A percentile compares a stretch with the other conserved stretches of the same genome.
These are phyloP conservation scores for Phialemonium atrogriseum DNA, from an alignment of 2,329 filamentous ascomycete genomes.

Conservation along the genomic window DNA sequence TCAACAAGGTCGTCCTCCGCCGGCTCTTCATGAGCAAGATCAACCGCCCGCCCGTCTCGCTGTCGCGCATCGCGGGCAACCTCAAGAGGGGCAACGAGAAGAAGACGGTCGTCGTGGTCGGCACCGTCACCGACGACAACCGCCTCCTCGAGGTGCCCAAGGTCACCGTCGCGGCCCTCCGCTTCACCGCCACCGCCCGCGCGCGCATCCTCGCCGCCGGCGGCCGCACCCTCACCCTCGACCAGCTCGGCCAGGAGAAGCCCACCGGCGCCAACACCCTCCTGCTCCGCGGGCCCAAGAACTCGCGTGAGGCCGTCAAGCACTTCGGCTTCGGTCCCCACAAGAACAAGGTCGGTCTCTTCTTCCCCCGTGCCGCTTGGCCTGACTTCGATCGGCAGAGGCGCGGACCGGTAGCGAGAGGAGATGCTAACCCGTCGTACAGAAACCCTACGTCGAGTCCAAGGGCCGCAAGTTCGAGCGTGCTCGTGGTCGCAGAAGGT, in stretches of 20 bases:
- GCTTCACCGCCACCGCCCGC: conserved; percentile 93
- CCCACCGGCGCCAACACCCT: conserved; percentile 96
- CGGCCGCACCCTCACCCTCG: conserved; percentile 90
- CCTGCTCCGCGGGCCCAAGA: conserved; percentile 96
- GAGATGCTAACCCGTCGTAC: conserved; percentile 26
- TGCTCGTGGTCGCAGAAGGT: conserved; percentile 97
- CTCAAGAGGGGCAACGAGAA: conserved; percentile 55
- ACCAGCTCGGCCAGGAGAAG: conserved; percentile 91
- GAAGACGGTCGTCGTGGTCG: conserved; percentile 90
- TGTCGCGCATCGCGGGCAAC: conserved; percentile 79
- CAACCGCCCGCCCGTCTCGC: conserved; percentile 91
- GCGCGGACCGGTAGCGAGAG: no score
- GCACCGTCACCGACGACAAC: conserved; percentile 97
- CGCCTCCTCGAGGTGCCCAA: conserved; percentile 85
- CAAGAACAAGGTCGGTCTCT: conserved; percentile 77
- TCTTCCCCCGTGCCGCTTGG: not conserved
- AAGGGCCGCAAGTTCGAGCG: conserved; percentile 99
- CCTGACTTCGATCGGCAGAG: not conserved
- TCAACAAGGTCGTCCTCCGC: conserved; percentile 98
- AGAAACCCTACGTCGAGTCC: conserved; percentile 96
- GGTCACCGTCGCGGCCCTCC: conserved; percentile 85
- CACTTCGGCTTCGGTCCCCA: conserved; percentile 99
- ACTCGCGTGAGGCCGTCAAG: conserved; percentile 94
- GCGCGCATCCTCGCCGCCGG: conserved; percentile 89
- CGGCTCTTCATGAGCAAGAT: conserved; percentile 98